Conservation (phyloP, 768 basidiomycete genomes). For the Amanita thiersii region DNA sequence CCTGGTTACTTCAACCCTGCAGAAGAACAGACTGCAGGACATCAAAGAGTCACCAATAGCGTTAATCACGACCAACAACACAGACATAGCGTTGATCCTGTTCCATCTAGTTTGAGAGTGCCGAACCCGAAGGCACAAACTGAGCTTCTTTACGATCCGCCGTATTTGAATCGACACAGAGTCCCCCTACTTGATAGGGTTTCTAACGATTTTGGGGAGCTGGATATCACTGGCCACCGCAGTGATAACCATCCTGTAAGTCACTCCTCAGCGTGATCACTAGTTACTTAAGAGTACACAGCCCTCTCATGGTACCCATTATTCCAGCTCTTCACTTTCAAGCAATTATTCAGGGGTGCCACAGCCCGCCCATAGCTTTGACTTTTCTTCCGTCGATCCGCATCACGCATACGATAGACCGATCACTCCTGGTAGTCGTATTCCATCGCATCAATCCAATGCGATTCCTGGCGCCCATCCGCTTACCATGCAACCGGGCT, state of each 20-base stretch:
- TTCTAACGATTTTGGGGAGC: slow-evolving; percentile 58
- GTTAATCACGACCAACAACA: slow-evolving; percentile 11
- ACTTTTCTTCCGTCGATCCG: slow-evolving; percentile 26
- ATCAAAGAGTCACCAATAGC: not conserved
- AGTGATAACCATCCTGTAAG: slow-evolving; percentile 57
- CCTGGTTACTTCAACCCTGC: slow-evolving; percentile 67
- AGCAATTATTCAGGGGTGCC: slow-evolving; percentile 22
- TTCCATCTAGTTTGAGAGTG: slow-evolving; percentile 53
- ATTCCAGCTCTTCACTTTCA: slow-evolving; percentile 27
- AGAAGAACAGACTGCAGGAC: slow-evolving; percentile 21
- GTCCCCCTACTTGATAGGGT: slow-evolving; percentile 41
- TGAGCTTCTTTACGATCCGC: slow-evolving; percentile 60
- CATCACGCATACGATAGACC: slow-evolving; percentile 33
- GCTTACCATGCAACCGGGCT: slow-evolving; percentile 20
- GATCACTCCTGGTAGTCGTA: slow-evolving; percentile 26
- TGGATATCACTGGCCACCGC: slow-evolving; percentile 44
- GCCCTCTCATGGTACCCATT: slow-evolving; percentile 15
- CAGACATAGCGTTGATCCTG: slow-evolving; percentile 35
- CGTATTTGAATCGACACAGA: slow-evolving; percentile 53
- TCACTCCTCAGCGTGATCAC: slow-evolving; percentile 10
- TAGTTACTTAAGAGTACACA: slow-evolving; percentile 6
- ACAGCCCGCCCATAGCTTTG: slow-evolving; percentile 29
- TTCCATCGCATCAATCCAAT: not conserved
- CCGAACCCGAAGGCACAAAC: slow-evolving; percentile 55
- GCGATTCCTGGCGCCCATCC: slow-evolving; percentile 7